phyloP scores from a whole-genome alignment of 129 eudicot species.

The Centrapalus pauciflorus region DNA sequence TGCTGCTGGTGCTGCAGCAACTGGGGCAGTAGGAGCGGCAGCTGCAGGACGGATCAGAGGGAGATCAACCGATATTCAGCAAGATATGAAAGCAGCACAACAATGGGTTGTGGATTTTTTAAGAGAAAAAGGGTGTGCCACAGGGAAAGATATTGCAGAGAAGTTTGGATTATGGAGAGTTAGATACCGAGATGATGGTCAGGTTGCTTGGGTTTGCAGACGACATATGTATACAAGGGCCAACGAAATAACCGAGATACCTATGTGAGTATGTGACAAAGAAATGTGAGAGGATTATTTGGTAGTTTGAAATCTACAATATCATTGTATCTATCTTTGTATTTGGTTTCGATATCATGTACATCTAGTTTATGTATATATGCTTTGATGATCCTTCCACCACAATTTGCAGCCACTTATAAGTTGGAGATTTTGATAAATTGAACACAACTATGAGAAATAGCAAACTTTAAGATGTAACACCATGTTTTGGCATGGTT shows the following conservation, averaged over 20 bases:
- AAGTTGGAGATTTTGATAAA: too few species aligned
- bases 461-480: too few species aligned
- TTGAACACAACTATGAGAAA: too few species aligned
- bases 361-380: background rate
- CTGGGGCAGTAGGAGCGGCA: slow-evolving; percentile 53
- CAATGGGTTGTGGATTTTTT: slow-evolving; percentile 85
- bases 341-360: background rate
- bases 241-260: slow-evolving; percentile 67
- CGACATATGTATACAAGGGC: slow-evolving; percentile 64
- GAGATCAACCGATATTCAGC: slow-evolving; percentile 49
- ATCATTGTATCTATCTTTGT: background rate
- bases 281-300: background rate
- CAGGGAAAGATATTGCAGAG: slow-evolving; percentile 83
- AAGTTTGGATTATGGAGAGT: slow-evolving; percentile 86
- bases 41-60: slow-evolving; percentile 45
- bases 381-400: background rate
- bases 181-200: slow-evolving; percentile 75
- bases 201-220: slow-evolving; percentile 80
- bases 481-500: too few species aligned
- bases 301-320: slow-evolving; percentile 19
- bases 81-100: slow-evolving; percentile 79
- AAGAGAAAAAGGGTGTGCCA: slow-evolving; percentile 65
- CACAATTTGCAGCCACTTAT: background rate
- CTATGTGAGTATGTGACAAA: slow-evolving; percentile 64
- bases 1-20: slow-evolving; percentile 60